These are phyloP conservation scores for Sicyos edulis DNA, from an alignment of 306 rosid genomes.

Conservation along the genomic window DNA sequence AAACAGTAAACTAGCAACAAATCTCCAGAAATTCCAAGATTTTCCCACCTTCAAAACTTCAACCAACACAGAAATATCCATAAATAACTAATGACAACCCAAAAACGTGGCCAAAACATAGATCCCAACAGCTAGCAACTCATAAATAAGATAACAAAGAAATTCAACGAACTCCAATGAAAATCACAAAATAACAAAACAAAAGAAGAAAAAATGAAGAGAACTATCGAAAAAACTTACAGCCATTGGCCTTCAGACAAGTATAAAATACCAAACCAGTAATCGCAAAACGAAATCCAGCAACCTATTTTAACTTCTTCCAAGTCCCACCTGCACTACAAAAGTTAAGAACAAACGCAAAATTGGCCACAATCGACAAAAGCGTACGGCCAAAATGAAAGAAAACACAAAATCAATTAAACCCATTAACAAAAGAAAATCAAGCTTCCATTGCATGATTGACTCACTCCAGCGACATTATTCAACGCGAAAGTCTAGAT, in stretches of 20 bases:
- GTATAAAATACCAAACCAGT: background rate
- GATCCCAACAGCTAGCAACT: background rate
- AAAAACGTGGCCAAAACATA: background rate
- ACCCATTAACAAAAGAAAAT: background rate
- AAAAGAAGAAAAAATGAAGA: background rate
- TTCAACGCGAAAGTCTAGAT: background rate
- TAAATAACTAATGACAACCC: no score
- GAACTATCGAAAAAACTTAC: constrained; percentile 17
- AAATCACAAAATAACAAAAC: background rate
- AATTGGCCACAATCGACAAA: background rate
- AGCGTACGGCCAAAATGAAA: background rate
- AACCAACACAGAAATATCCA: background rate
- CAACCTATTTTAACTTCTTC: constrained; percentile 9
- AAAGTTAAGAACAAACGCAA: background rate
- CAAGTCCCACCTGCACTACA: constrained; percentile 1
- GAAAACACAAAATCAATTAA: background rate
- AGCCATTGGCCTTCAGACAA: constrained; percentile 22
- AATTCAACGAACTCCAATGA: background rate
- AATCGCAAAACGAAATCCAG: background rate
- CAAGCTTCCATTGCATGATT: background rate
- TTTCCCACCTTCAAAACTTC: background rate
- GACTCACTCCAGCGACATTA: background rate
- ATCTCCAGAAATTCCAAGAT: background rate
- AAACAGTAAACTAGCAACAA: background rate
- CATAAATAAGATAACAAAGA: constrained; percentile 3